Evolutionary conservation across 371 early-diverging fungal genomes (phyloP).

Genomic region (Mucor plumbeus): DNA sequence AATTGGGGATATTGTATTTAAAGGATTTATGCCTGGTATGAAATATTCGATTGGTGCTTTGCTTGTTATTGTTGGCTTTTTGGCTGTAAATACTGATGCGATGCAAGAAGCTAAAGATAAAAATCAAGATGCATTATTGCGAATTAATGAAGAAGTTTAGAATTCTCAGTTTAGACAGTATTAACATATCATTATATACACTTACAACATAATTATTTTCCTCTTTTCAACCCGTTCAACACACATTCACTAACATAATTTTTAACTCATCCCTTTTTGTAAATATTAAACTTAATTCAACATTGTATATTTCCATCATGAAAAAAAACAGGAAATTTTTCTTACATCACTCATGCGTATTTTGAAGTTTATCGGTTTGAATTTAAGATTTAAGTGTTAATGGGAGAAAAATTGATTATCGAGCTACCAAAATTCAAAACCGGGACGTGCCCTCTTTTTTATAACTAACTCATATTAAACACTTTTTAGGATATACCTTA

Average conservation of each 20-base stretch:
- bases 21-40: slow-evolving; percentile 56
- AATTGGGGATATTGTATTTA: slow-evolving; percentile 69
- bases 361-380: too few relatives aligned
- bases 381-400: too few relatives aligned
- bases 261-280: neutral
- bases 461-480: too few relatives aligned
- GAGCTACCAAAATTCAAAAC: too few relatives aligned
- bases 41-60: slow-evolving; percentile 67
- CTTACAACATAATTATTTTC: neutral
- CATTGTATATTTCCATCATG: slow-evolving; percentile 8
- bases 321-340: neutral
- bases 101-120: slow-evolving; percentile 28
- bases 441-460: too few relatives aligned
- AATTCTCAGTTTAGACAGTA: neutral
- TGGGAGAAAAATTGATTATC: too few relatives aligned
- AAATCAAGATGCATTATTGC: slow-evolving; percentile 4
- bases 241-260: neutral
- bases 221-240: neutral
- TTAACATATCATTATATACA: neutral
- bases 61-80: slow-evolving; percentile 67
- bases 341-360: too few relatives aligned
- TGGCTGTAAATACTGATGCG: slow-evolving; percentile 58
- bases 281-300: slow-evolving; percentile 15
- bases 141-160: neutral
- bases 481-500: too few relatives aligned